Base-by-base conservation (phyloP, 305 asterid species). In the Plantago coronopus region DNA sequence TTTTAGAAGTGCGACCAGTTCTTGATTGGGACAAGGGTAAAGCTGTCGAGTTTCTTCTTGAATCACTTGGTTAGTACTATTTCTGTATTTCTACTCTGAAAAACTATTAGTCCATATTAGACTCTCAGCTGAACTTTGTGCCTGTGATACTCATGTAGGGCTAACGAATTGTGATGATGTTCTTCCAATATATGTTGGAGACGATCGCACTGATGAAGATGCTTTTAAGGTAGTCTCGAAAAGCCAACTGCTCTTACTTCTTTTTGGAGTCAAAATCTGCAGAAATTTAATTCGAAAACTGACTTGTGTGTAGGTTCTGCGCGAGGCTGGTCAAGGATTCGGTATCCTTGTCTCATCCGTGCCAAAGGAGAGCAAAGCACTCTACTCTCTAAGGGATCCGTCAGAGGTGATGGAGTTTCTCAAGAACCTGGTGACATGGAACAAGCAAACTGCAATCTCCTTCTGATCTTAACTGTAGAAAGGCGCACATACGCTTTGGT, bases 1-100 rank as follows among this genome's bases (percentile, higher is more conserved):
- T 91, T 70, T 79, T 93, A 70, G 98, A 93, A 79, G 83, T 91
- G 47, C 84, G 98, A 25, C 97, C 98, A 2, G 86, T 91, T 62
- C 95, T 91, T 27, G 54, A 85, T 63, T 93, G 98, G 98, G 85
- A 91, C 80, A 91, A 91, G 89, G 98, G 97, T 58, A 86, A 86
- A 77, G 98, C 98, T 45, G 91, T 91, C 17, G 96, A 93, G 70
- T 93, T 93, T 71, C 74, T 93, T 43, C 93, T 89, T 9, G 96
- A 89, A 82, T 89, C 97, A 18, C 93, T 93, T 20, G 96, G 98
- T 91, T 68, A 76, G 98, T 78, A 42, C 48, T 59, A 5, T 31
- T 47, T 59, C 22, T 27, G 17, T 25, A 51, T 8, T 62, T 21
- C 51, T 48, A 54, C 19, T 74, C 40, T 34, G 12, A 34, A 34